Evolutionary conservation across 1,139 yeast genomes (phyloP).

Genomic region (Candida mesenterica): DNA sequence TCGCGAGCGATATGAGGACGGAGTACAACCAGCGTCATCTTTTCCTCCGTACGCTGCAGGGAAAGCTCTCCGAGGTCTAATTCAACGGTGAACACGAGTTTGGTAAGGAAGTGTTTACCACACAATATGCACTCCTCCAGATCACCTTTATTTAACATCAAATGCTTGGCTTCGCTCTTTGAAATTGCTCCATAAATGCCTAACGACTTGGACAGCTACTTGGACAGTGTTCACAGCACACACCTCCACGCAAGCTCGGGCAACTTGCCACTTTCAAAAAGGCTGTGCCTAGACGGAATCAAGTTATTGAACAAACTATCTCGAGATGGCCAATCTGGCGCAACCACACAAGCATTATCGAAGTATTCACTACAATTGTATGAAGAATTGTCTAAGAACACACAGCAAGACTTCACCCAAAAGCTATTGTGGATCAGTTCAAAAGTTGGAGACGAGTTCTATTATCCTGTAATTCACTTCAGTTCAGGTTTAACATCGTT

Average conservation of each 20-base stretch:
- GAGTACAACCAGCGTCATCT: too few relatives aligned
- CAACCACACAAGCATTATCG: constrained; percentile 17
- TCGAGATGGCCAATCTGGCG: constrained; percentile 10
- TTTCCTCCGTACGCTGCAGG: too few relatives aligned
- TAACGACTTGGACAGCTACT: constrained; percentile 8
- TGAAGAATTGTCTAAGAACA: constrained; percentile 13
- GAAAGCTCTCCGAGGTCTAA: too few relatives aligned
- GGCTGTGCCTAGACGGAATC: constrained; percentile 23
- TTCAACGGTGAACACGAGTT: too few relatives aligned
- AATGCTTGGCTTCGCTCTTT: too few relatives aligned
- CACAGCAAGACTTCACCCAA: constrained; percentile 14
- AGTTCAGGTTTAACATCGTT: constrained; percentile 15
- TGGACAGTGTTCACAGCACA: constrained; percentile 16
- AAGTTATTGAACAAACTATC: constrained; percentile 25
- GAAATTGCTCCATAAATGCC: too few relatives aligned
- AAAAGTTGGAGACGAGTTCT: constrained; percentile 23
- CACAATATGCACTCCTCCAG: too few relatives aligned
- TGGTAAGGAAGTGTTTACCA: too few relatives aligned
- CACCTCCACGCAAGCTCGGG: constrained; percentile 17
- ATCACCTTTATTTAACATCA: too few relatives aligned
- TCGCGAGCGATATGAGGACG: too few relatives aligned
- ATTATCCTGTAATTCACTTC: constrained; percentile 36
- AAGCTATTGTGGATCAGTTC: constrained; percentile 49
- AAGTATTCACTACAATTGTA: constrained; percentile 22
- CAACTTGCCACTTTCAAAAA: constrained; percentile 18